Percentiles rank a stretch among this genome's conserved stretches.
phyloP scores from a whole-genome alignment of 306 rosid species.

The Cucurbita argyrosperma region DNA sequence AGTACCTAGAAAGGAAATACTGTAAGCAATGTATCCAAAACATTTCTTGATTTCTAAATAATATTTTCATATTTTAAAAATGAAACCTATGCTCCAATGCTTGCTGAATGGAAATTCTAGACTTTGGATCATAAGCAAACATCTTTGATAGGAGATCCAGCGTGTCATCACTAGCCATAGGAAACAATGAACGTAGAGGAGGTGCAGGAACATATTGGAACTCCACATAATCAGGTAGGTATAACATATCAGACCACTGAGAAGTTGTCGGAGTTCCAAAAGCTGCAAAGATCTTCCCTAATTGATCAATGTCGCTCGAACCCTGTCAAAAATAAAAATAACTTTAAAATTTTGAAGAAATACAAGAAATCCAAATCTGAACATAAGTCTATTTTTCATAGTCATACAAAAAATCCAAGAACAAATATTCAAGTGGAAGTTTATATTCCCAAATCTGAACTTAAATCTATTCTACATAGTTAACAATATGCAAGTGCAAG shows the following conservation, averaged over 20 bases:
- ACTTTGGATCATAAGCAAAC: constrained; percentile 92
- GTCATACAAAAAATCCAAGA: background rate
- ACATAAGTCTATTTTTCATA: background rate
- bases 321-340: constrained; percentile 37
- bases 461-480: too few relatives aligned
- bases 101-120: constrained; percentile 74
- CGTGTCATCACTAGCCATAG: constrained; percentile 84
- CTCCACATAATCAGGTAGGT: constrained; percentile 90
- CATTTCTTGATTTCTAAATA: background rate
- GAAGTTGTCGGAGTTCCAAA: constrained; percentile 86
- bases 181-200: constrained; percentile 63
- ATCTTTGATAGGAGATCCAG: constrained; percentile 81
- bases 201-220: constrained; percentile 85
- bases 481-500: background rate
- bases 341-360: background rate
- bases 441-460: too few relatives aligned
- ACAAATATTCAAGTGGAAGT: background rate
- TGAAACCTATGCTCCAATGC: constrained; percentile 81
- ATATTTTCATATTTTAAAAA: constrained; percentile 10
- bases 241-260: constrained; percentile 90
- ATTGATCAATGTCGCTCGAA: constrained; percentile 87
- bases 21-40: constrained; percentile 3
- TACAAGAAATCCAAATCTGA: background rate
- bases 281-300: constrained; percentile 87
- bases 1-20: constrained; percentile 44